Conservation (phyloP, 306 rosid species). For the Sicyos baderoa region DNA sequence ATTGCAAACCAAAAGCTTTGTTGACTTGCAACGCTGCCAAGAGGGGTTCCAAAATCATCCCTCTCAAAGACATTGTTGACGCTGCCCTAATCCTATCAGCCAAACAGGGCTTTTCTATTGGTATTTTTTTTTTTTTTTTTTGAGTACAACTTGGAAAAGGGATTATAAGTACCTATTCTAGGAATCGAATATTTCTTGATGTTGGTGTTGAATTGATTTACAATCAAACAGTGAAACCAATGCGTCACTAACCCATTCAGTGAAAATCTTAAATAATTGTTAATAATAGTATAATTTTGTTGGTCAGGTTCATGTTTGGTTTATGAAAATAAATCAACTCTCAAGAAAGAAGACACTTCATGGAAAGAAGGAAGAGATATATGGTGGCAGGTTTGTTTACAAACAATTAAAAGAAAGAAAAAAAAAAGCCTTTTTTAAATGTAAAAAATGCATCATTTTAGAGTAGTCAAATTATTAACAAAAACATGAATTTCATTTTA, state of each 20-base stretch:
- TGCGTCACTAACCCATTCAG: no score
- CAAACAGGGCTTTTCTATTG: conserved; percentile 49
- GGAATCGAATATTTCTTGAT: no score
- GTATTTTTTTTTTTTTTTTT: no score
- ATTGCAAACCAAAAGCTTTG: conserved; percentile 78
- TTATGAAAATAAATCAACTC: conserved; percentile 52
- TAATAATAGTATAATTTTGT: neutral
- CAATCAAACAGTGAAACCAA: no score
- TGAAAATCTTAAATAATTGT: no score
- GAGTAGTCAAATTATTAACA: no score
- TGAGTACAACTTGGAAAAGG: no score
- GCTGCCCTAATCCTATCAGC: conserved; percentile 56
- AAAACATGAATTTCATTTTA: no score
- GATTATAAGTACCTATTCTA: no score
- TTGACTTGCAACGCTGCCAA: conserved; percentile 87
- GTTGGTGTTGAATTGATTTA: no score
- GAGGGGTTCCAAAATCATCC: conserved; percentile 66
- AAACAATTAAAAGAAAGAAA: neutral
- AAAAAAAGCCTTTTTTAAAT: no score
- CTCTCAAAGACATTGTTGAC: conserved; percentile 77
- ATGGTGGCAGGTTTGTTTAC: conserved; percentile 82
- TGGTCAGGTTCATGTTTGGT: conserved; percentile 56
- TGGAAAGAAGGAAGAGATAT: conserved; percentile 74
- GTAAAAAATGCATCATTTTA: no score
- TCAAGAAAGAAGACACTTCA: conserved; percentile 55